phyloP scores from a whole-genome alignment of 169 alveolate genomes.

The Theileria parva region DNA sequence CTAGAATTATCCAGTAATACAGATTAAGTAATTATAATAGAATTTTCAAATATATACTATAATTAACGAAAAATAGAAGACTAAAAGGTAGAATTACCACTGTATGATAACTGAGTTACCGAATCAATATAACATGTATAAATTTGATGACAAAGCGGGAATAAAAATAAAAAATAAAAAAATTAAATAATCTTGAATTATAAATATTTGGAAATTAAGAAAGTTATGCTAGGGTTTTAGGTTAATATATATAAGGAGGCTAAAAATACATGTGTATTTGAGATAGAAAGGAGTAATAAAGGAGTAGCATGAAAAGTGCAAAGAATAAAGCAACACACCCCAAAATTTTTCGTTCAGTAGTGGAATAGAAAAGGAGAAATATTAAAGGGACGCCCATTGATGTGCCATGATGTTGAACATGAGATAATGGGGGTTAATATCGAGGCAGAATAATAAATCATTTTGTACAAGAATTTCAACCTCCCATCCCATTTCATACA shows the following conservation, averaged over 20 bases:
- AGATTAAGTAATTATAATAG: not conserved
- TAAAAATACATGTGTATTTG: slow-evolving; percentile 4
- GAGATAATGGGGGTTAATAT: slow-evolving; percentile 2
- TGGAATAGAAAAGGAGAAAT: not conserved
- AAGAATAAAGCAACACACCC: not conserved
- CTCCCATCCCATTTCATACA: not conserved
- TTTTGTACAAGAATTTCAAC: not conserved
- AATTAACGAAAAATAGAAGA: not conserved
- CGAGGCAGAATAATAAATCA: not conserved
- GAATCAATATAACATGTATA: not conserved
- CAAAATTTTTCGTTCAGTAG: not conserved
- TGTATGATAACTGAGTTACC: not conserved
- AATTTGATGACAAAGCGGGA: not conserved
- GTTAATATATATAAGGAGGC: not conserved
- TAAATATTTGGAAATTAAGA: not conserved
- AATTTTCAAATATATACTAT: not conserved
- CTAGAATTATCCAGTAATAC: not conserved
- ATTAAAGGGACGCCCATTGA: not conserved
- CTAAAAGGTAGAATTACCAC: not conserved
- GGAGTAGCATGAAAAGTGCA: not conserved
- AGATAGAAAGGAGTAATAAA: not conserved
- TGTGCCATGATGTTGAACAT: slow-evolving; percentile 1
- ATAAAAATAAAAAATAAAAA: too few relatives aligned
- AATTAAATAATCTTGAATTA: too few relatives aligned
- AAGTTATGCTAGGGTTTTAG: not conserved